phyloP scores from a whole-genome alignment of 441 rosid species.

The Croton setiger region DNA sequence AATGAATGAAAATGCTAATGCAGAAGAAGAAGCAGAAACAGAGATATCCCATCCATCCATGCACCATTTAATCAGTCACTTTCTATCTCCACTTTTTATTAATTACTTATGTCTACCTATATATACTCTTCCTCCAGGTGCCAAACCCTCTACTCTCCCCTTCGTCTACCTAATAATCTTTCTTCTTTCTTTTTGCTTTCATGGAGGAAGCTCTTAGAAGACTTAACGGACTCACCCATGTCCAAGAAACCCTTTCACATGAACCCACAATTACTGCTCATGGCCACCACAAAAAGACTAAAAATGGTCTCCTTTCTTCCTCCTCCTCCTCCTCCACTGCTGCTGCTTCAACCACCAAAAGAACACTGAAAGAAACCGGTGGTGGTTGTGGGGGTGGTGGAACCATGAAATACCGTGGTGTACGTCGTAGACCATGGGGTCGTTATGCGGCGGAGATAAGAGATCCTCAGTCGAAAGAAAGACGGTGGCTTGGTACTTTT shows the following conservation, averaged over 20 bases:
- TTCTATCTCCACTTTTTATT: not conserved
- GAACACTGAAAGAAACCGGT: conserved; percentile 36
- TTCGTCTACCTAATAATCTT: not conserved
- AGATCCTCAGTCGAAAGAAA: conserved; percentile 79
- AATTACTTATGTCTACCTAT: conserved; percentile 13
- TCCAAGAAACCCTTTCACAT: conserved; percentile 19
- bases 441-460: conserved; percentile 97
- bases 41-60: conserved; percentile 4
- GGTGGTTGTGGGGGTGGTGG: conserved; percentile 21
- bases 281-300: conserved; percentile 23
- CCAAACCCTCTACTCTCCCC: not conserved
- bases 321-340: too few relatives aligned
- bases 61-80: conserved; percentile 23
- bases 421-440: conserved; percentile 93
- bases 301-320: too few relatives aligned
- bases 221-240: conserved; percentile 32
- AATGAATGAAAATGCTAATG: too few relatives aligned
- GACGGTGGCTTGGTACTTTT: conserved; percentile 95
- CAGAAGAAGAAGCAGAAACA: too few relatives aligned
- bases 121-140: conserved; percentile 26
- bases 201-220: conserved; percentile 79
- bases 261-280: conserved; percentile 16
- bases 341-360: conserved; percentile 29
- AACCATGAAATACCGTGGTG: conserved; percentile 86
- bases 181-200: not conserved